These are phyloP conservation scores for Penicillium malachiteum DNA, from an alignment of 495 filamentous ascomycete species.

Conservation along the genomic window DNA sequence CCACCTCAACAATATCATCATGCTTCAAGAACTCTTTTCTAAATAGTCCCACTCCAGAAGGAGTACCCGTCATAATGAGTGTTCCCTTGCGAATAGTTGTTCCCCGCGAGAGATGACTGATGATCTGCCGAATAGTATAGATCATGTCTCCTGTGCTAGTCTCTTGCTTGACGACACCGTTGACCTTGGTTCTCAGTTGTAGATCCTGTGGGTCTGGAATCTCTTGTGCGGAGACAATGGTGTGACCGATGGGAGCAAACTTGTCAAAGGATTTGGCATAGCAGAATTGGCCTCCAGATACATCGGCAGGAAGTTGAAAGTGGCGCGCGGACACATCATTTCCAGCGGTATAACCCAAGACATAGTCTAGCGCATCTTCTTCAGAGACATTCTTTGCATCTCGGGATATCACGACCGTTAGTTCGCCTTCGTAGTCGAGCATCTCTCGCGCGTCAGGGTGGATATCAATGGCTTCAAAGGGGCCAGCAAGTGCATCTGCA, in stretches of 20 bases:
- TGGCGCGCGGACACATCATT: constrained; percentile 73
- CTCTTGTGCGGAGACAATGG: constrained; percentile 54
- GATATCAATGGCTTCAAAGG: constrained; percentile 57
- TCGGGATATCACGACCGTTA: constrained; percentile 66
- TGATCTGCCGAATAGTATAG: constrained; percentile 63
- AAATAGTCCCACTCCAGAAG: constrained; percentile 37
- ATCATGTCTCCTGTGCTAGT: constrained; percentile 67
- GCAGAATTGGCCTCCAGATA: constrained; percentile 65
- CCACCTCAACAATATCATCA: constrained; percentile 53
- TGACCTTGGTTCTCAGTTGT: constrained; percentile 57
- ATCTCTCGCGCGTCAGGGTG: constrained; percentile 44
- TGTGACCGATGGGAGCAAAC: constrained; percentile 74
- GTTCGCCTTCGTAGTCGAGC: constrained; percentile 71
- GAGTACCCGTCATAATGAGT: constrained; percentile 73
- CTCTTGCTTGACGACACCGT: constrained; percentile 65
- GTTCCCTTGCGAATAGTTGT: constrained; percentile 69
- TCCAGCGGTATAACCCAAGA: constrained; percentile 69
- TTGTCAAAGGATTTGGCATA: constrained; percentile 75
- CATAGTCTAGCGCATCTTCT: constrained; percentile 60
- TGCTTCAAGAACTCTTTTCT: constrained; percentile 47
- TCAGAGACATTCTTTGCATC: constrained; percentile 59
- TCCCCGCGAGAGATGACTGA: constrained; percentile 65
- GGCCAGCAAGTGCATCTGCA: constrained; percentile 58
- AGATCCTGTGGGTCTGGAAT: constrained; percentile 59
- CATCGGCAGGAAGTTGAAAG: constrained; percentile 63